phyloP scores from a whole-genome alignment of 164 flowering plant species.

The Sedum album region DNA sequence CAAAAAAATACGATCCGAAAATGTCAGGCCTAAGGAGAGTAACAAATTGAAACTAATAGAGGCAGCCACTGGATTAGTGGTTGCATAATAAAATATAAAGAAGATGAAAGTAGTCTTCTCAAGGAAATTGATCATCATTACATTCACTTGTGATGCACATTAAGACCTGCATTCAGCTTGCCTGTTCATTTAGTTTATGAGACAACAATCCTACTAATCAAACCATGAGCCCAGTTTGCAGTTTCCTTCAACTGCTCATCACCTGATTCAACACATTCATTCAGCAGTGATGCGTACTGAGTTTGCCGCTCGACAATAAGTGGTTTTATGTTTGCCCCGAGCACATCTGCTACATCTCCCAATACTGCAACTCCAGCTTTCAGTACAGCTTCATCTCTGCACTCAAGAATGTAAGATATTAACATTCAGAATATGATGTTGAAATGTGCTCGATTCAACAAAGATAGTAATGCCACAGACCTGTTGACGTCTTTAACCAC shows the following conservation, averaged over 20 bases:
- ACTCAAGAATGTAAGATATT: slow-evolving; percentile 2
- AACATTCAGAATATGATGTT: not conserved
- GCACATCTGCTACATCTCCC: no score
- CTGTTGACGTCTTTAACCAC: slow-evolving; percentile 51
- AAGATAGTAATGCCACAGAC: slow-evolving; percentile 17
- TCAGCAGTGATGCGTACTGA: slow-evolving; percentile 40
- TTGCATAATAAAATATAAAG: no score
- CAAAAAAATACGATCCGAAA: no score
- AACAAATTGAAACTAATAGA: not conserved
- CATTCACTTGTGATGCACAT: no score
- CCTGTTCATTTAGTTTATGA: slow-evolving; percentile 29
- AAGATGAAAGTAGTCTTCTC: not conserved
- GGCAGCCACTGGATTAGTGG: not conserved
- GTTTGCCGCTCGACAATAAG: slow-evolving; percentile 21
- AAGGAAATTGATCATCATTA: no score
- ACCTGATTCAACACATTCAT: no score
- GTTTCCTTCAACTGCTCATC: no score
- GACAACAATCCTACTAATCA: slow-evolving; percentile 58
- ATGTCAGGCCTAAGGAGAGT: no score
- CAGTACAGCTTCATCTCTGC: slow-evolving; percentile 88
- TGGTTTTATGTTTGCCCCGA: not conserved
- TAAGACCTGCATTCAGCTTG: no score
- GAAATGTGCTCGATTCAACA: not conserved
- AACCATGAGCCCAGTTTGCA: slow-evolving; percentile 74
- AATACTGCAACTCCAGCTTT: no score